Evolutionary conservation across 2,329 filamentous ascomycete species (phyloP).

Genomic region (Dothiorella sarmentorum): DNA sequence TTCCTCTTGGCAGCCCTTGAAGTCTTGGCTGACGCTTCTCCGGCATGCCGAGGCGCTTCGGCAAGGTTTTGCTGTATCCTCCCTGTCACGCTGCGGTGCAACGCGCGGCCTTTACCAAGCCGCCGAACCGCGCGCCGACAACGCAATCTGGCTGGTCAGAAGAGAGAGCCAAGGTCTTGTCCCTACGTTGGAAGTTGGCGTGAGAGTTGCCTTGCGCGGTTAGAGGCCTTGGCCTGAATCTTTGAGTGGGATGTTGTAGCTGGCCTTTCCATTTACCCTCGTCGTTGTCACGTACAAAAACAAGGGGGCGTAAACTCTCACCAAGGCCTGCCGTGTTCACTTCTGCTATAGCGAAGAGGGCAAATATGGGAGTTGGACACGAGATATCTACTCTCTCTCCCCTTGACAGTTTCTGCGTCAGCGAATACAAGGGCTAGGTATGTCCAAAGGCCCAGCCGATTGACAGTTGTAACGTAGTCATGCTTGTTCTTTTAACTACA

Average conservation of each 20-base stretch:
- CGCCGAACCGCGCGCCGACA: constrained; percentile 7
- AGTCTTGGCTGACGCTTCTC: neutral
- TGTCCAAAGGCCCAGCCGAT: too few species aligned
- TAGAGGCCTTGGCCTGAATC: constrained; percentile 5
- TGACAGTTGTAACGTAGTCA: too few species aligned
- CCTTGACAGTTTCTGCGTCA: neutral
- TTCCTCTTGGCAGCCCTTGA: neutral
- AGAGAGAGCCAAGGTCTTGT: constrained; percentile 16
- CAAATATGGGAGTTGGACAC: neutral
- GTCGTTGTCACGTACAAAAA: too few species aligned
- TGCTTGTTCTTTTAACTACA: too few species aligned
- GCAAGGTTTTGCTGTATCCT: neutral
- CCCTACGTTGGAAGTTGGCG: constrained; percentile 15
- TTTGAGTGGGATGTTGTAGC: neutral
- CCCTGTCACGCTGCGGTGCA: constrained; percentile 10
- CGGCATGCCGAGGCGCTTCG: neutral
- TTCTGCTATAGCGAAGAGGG: neutral
- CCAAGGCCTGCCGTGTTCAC: neutral
- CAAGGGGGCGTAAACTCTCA: neutral
- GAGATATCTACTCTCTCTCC: neutral
- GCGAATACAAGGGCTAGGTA: neutral
- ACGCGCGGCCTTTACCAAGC: constrained; percentile 13
- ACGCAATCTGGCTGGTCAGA: constrained; percentile 16
- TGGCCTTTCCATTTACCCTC: too few species aligned
- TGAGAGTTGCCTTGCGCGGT: neutral